phyloP scores from a whole-genome alignment of 495 filamentous ascomycete genomes.

The Aspergillus panamensis region DNA sequence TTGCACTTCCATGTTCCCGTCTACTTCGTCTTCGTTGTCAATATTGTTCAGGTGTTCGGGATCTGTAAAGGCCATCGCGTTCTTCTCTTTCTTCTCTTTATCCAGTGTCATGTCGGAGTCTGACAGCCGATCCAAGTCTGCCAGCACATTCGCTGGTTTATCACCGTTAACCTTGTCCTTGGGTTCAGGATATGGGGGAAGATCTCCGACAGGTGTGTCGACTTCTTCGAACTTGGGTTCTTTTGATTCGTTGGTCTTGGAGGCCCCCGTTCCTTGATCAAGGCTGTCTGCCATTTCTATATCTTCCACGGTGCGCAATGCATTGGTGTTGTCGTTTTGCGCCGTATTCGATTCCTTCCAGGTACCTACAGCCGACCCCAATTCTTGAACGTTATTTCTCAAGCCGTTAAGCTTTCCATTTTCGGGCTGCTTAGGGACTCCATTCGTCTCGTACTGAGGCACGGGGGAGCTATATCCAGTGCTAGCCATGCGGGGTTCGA shows the following conservation, averaged over 20 bases:
- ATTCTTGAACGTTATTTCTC: conserved; percentile 12
- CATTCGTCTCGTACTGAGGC: conserved; percentile 22
- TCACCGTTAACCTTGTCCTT: conserved; percentile 17
- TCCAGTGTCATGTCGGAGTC: conserved; percentile 15
- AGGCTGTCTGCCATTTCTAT: conserved; percentile 46
- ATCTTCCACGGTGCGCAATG: conserved; percentile 24
- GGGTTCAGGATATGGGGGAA: conserved; percentile 34
- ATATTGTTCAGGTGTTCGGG: conserved; percentile 5
- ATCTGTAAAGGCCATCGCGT: conserved; percentile 9
- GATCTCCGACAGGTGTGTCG: conserved; percentile 37
- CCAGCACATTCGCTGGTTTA: conserved; percentile 5
- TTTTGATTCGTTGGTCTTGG: conserved; percentile 18
- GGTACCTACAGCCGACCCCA: conserved; percentile 3
- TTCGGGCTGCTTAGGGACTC: conserved; percentile 7
- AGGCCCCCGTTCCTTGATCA: conserved; percentile 5
- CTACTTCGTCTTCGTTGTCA: conserved; percentile 22
- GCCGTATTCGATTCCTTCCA: conserved; percentile 11
- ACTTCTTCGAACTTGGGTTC: conserved; percentile 41
- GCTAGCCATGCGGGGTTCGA: conserved; percentile 30
- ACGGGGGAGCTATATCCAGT: conserved; percentile 19
- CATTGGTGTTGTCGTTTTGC: conserved; percentile 13
- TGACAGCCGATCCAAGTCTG: conserved; percentile 5
- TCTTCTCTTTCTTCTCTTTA: conserved; percentile 16
- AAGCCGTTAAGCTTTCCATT: conserved; percentile 9
- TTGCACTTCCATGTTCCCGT: conserved; percentile 38